Percentiles rank a stretch among this genome's conserved stretches.
phyloP scores from a whole-genome alignment of 2,329 filamentous ascomycete genomes.

The Chaetomium globosum region DNA sequence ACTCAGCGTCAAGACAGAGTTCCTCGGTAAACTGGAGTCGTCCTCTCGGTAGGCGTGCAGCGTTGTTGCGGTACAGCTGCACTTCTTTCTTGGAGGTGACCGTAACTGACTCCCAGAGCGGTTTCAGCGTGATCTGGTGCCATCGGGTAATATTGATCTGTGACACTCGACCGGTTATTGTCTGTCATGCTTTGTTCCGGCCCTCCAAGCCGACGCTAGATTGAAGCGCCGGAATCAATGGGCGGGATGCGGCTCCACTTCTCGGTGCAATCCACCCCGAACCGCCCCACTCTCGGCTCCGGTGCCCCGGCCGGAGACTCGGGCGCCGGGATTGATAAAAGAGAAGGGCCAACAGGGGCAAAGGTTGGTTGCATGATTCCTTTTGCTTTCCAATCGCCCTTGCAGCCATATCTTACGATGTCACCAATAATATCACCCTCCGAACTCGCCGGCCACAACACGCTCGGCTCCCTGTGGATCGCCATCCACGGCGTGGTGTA shows the following conservation, averaged over 20 bases:
- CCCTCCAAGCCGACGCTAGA: too few relatives aligned
- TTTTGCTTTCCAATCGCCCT: not conserved
- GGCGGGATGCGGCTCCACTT: slow-evolving; percentile 2
- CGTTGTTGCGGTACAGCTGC: not conserved
- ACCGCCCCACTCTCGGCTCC: slow-evolving; percentile 2
- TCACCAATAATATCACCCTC: slow-evolving; percentile 17
- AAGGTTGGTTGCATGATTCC: not conserved
- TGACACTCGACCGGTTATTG: not conserved
- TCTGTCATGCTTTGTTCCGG: too few relatives aligned
- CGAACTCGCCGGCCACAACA: slow-evolving; percentile 27
- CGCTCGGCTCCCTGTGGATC: slow-evolving; percentile 28
- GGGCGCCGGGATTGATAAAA: not conserved
- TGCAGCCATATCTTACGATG: slow-evolving; percentile 4
- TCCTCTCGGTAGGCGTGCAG: not conserved
- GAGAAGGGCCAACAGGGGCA: too few relatives aligned
- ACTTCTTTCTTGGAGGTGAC: not conserved
- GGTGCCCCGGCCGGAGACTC: slow-evolving; percentile 9
- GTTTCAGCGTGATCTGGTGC: not conserved
- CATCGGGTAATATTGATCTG: not conserved
- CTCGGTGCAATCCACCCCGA: slow-evolving; percentile 26
- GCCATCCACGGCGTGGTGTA: slow-evolving; percentile 30
- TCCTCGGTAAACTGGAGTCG: not conserved
- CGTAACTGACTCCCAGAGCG: not conserved
- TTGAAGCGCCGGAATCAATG: not conserved
- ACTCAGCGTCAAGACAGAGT: not conserved